Base-by-base conservation (phyloP, 2,329 filamentous ascomycete species). In the Triangularia verruculosa region DNA sequence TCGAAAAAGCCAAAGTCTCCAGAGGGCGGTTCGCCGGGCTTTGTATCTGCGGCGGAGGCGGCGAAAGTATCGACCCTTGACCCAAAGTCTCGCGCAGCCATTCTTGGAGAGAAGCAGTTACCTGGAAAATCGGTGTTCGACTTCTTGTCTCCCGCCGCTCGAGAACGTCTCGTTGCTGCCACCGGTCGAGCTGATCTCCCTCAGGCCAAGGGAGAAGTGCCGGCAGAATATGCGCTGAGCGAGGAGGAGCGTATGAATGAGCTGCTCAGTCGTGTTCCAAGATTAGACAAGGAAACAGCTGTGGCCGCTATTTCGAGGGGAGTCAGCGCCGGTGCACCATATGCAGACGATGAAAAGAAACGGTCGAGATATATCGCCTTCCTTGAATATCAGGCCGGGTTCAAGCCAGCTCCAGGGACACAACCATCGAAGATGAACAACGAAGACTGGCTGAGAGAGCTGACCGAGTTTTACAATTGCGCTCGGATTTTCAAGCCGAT, bases 101-200 rank as follows among this genome's bases (percentile, higher is more conserved):
- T 96, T 0, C 82, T 98, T 1, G 93, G 93, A 34, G 94, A 97
- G 77, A 82, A 86, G 43, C 84, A 86, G 34, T 80, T 98, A 0
- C 93, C 93, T 0, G 92, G 92, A 0, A 97, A 98, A 78, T 98
- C 95, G 0, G 88, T 99, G 2, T 99, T 98, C 74, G 93, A 98
- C 76, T 99, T 91, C 75, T 83, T 99, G 68, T 91, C 91, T 0
- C 82, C 91, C 0, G 84, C 90, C 32, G 87, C 91, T 3, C 87
- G 95, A 66, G 89, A 94, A 59, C 86, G 89, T 25, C 83, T 99
- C 53, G 92, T 84, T 2, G 82, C 86, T 11, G 88, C 88, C 0
- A 92, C 92, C 2, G 93, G 93, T 1, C 92, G 88, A 63, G 77
- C 77, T 2, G 86, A 94, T 71, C 83, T 99, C 2, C 95, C 95